Evolutionary conservation across 2,329 filamentous ascomycete genomes (phyloP), one percentile per base, ranked within the genome.

Genomic region (Gliomastix tumulicola): DNA sequence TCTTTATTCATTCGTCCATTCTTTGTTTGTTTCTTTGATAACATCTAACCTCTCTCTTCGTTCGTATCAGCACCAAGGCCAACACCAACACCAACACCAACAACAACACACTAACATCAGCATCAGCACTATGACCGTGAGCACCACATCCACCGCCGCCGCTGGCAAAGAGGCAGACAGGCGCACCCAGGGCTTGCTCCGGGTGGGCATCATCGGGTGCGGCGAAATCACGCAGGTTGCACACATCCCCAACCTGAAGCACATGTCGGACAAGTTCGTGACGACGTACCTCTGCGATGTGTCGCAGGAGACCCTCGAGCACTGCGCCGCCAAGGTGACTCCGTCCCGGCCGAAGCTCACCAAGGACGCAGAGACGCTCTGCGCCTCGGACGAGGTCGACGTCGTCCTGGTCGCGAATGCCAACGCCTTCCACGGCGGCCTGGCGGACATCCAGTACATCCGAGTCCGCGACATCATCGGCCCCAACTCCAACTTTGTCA

Each of bases 361-460:
- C 4, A 49, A 53, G 17, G 45, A 62, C 30, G 49, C 68, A 1
- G 41, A 58, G 17, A 59, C 69, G 28, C 51, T 76, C 19, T 65
- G 63, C 46, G 44, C 55, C 7, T 59, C 61, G 2, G 34, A 54
- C 0, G 57, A 68, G 4, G 63, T 73, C 12, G 68, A 79, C 37
- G 55, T 77, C 5, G 69, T 81, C 21, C 57, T 80, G 43, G 60
- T 79, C 37, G 58, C 60, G 21, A 74, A 61, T 21, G 56, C 65
- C 4, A 68, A 79, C 42, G 73, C 71, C 18, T 75, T 64, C 41
- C 78, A 81, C 49, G 64, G 58, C 0, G 54, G 51, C 0, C 64
- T 79, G 22, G 64, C 62, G 0, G 60, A 66, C 32, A 71, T 82
- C 11, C 54, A 65, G 16, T 81, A 82, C 44, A 76, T 69, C 0